Evolutionary conservation across 805 yeast species (phyloP), one percentile per base, ranked within the genome.

Genomic region (Ogataea nakhonphanomensis): DNA sequence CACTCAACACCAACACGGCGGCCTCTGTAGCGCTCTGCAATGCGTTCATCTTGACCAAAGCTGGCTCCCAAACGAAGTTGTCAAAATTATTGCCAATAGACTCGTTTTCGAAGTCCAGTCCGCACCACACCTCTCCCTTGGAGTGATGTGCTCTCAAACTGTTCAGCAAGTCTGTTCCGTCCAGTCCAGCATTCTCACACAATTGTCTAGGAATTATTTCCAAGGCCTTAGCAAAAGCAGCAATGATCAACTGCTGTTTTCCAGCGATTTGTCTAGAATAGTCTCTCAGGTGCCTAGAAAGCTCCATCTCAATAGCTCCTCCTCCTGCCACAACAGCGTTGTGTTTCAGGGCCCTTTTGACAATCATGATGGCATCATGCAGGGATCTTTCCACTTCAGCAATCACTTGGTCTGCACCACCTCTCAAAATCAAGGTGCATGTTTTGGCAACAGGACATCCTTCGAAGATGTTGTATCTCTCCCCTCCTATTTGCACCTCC

Each of bases 151-250:
- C 84, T 66, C 99, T 80, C 58, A 93, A 72, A 58, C 84, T 78
- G 64, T 93, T 93, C 54, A 93, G 77, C 45, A 93, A 69, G 61
- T 93, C 98, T n/a, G 95, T 87, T 14, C 95, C 95, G 61, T 93
- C 99, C 51, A 93, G 81, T 5, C 99, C 99, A n/a, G 96, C 99
- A 63, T 93, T 93, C 61, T 93, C 99, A 70, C 98, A 91, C 49
- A 93, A 73, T 62, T 93, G 98, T 62, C 98, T 82, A 51, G 99
- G 99, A 55, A 93, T 89, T 21, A 93, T 81, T 67, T 93, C 99
- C 43, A 93, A 72, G 1, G 98, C 95, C 52, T 84, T 84, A 17
- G 99, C 99, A 66, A 80, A 93, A 7, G 96, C 96, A 43, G 82
- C 81, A 43, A 93, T 84, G 44, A 93, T 81, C 47, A 93, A 70